Evolutionary conservation across 2,329 filamentous ascomycete species (phyloP).

Genomic region (Cordyceps pruinosa): DNA sequence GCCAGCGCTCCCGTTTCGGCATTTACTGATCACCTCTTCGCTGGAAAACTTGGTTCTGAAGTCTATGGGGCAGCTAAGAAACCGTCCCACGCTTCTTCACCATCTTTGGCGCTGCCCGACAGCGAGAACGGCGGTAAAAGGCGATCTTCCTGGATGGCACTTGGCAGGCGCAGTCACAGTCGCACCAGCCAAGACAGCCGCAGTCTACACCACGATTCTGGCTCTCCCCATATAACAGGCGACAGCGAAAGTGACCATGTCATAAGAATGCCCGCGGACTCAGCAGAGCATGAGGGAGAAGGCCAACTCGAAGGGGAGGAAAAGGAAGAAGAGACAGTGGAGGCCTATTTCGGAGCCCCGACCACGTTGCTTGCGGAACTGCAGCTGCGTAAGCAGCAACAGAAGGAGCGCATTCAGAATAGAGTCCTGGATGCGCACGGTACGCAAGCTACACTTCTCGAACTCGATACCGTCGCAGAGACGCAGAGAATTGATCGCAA

Average conservation of each 20-base stretch:
- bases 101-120: conserved; percentile 19
- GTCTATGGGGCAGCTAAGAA: conserved; percentile 60
- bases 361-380: conserved; percentile 90
- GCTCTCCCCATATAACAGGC: background rate
- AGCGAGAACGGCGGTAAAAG: conserved; percentile 34
- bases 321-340: conserved; percentile 40
- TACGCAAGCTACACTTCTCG: conserved; percentile 83
- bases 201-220: conserved; percentile 14
- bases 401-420: conserved; percentile 64
- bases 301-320: conserved; percentile 31
- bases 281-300: conserved; percentile 15
- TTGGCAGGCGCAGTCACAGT: conserved; percentile 34
- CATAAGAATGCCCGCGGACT: conserved; percentile 12
- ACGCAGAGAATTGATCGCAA: conserved; percentile 69
- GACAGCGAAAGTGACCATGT: conserved; percentile 14
- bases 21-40: conserved; percentile 84
- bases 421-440: conserved; percentile 55
- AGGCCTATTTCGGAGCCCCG: conserved; percentile 61
- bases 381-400: conserved; percentile 82
- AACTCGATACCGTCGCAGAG: conserved; percentile 86
- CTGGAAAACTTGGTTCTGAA: conserved; percentile 66
- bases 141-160: conserved; percentile 42
- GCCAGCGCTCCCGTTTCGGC: conserved; percentile 80
- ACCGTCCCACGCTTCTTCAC: conserved; percentile 27
- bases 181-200: conserved; percentile 23